Evolutionary conservation across 257 asterid genomes (phyloP).

Genomic region (Henckelia pumila): DNA sequence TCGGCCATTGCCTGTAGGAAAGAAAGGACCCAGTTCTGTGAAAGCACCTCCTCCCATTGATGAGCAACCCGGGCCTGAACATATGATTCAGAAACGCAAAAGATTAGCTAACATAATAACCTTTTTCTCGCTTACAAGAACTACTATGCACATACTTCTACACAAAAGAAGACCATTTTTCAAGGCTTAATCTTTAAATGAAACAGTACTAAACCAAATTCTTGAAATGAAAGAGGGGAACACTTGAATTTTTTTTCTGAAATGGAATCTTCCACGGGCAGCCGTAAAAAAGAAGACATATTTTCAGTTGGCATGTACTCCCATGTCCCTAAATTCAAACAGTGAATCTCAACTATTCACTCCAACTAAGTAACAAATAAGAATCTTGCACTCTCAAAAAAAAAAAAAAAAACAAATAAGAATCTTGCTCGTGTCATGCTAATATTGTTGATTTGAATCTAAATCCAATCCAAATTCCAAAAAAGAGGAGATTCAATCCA

Average conservation of each 20-base stretch:
- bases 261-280: background rate
- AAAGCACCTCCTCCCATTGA: constrained; percentile 98
- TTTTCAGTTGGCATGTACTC: background rate
- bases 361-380: background rate
- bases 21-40: constrained; percentile 94
- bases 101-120: background rate
- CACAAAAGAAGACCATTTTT: background rate
- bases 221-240: background rate
- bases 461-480: background rate
- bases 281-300: background rate
- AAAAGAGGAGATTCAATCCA: background rate
- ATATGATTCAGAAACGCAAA: constrained; percentile 10
- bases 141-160: background rate
- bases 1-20: constrained; percentile 80
- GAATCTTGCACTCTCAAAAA: no score
- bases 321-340: background rate
- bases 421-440: background rate
- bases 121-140: background rate
- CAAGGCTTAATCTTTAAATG: background rate
- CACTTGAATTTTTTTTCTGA: background rate
- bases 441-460: background rate
- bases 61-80: constrained; percentile 93
- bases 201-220: background rate
- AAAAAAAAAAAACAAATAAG: background rate
- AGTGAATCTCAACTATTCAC: background rate